A percentile compares a stretch with the other conserved stretches of the same genome.
phyloP scores from a whole-genome alignment of 129 eudicot species.

The Helichrysum umbraculigerum region DNA sequence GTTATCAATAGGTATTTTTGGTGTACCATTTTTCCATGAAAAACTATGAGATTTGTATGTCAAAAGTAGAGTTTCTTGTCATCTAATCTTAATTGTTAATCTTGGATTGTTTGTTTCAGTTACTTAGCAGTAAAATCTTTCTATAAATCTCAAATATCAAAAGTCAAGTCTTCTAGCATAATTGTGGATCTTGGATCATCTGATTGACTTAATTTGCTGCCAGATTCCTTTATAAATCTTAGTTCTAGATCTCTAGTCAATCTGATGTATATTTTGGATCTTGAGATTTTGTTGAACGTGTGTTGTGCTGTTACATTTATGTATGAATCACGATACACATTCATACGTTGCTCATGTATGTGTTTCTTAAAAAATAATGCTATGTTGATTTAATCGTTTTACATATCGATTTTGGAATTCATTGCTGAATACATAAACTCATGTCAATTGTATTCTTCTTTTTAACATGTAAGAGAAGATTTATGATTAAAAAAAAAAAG shows the following conservation, averaged over 20 bases:
- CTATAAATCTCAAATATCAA: not conserved
- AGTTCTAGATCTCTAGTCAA: not conserved
- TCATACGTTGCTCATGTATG: not conserved
- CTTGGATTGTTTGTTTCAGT: not conserved
- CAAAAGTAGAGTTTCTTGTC: not conserved
- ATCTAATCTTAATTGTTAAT: not conserved
- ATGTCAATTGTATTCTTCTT: not conserved
- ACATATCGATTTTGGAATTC: not conserved
- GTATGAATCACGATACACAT: not conserved
- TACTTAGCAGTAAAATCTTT: not conserved
- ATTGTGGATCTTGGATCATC: conserved; percentile 8
- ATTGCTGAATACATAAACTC: not conserved
- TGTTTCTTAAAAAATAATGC: too few species aligned
- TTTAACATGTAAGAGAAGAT: not conserved
- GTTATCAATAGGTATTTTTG: not conserved
- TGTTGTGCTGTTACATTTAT: not conserved
- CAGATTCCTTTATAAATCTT: too few species aligned
- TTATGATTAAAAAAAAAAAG: too few species aligned
- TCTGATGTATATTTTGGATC: not conserved
- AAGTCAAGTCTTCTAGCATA: not conserved
- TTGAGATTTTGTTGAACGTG: not conserved
- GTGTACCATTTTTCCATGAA: conserved; percentile 27
- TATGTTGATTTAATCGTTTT: too few species aligned
- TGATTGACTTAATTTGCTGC: conserved; percentile 2
- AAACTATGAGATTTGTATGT: conserved; percentile 23